These are phyloP conservation scores for Trichosanthes cucumerina DNA, from an alignment of 306 rosid species.

Conservation along the genomic window DNA sequence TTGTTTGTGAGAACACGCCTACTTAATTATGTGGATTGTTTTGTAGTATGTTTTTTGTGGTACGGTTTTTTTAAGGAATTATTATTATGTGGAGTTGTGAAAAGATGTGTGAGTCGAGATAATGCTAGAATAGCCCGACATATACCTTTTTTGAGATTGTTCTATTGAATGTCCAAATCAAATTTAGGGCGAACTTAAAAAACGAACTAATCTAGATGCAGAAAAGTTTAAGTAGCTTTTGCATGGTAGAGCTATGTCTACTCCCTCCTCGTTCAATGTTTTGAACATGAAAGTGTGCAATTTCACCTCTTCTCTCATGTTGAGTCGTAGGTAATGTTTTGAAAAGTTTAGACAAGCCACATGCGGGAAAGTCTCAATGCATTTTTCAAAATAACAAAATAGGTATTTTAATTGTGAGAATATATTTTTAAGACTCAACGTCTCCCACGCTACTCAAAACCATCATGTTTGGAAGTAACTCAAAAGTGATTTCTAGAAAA, in stretches of 20 bases:
- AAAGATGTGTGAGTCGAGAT: neutral
- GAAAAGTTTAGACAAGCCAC: neutral
- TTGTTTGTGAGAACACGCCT: neutral
- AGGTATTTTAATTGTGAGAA: too few species aligned
- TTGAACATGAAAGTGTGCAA: neutral
- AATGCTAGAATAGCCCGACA: neutral
- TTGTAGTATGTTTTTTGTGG: neutral
- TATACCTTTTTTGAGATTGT: neutral
- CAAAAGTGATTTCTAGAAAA: too few species aligned
- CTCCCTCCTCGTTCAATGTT: too few species aligned
- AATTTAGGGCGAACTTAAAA: neutral
- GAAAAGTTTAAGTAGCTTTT: too few species aligned
- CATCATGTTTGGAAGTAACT: too few species aligned
- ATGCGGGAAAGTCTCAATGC: neutral
- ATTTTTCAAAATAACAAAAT: too few species aligned
- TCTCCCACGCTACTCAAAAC: neutral
- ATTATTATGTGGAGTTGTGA: neutral
- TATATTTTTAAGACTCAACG: too few species aligned
- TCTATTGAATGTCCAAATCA: neutral
- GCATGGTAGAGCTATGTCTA: neutral
- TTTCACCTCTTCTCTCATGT: neutral
- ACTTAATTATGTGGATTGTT: neutral
- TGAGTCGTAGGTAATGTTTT: neutral
- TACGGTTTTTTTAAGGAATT: neutral
- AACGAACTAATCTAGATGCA: neutral